Evolutionary conservation across 768 basidiomycete genomes (phyloP).

Genomic region (Sarcodon sp.): DNA sequence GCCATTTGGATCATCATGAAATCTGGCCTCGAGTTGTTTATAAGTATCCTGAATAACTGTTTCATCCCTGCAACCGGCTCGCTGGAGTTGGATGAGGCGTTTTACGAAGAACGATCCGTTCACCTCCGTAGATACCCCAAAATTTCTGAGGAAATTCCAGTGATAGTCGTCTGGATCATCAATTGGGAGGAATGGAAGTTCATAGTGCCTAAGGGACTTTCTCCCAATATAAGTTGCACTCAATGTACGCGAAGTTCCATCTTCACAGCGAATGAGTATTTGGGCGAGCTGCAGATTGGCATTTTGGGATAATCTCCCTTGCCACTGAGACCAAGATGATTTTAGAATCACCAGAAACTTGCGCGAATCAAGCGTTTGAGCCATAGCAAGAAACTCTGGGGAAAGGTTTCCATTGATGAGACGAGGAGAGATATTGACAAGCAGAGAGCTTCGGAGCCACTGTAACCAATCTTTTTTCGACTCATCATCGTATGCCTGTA

Average conservation of each 20-base stretch:
- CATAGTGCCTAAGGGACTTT: neutral
- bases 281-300: slow-evolving; percentile 1
- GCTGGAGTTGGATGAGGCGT: slow-evolving; percentile 7
- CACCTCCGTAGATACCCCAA: slow-evolving; percentile 9
- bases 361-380: neutral
- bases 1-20: slow-evolving; percentile 8
- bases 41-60: slow-evolving; percentile 6
- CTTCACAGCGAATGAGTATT: neutral
- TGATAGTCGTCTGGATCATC: slow-evolving; percentile 6
- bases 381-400: slow-evolving; percentile 4
- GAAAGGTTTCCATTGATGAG: slow-evolving; percentile 3
- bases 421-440: slow-evolving; percentile 7
- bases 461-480: slow-evolving; percentile 4
- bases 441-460: slow-evolving; percentile 8
- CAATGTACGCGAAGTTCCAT: neutral
- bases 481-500: slow-evolving; percentile 4
- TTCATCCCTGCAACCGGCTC: slow-evolving; percentile 1
- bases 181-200: slow-evolving; percentile 10
- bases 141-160: slow-evolving; percentile 9
- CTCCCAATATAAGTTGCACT: slow-evolving; percentile 3
- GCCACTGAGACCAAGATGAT: slow-evolving; percentile 5
- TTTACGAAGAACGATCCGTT: slow-evolving; percentile 8
- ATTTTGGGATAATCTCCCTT: neutral
- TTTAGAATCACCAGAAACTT: slow-evolving; percentile 3
- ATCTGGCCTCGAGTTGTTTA: slow-evolving; percentile 11